Conservation (phyloP, 2,329 filamentous ascomycete genomes). For the Fusarium sp. region DNA sequence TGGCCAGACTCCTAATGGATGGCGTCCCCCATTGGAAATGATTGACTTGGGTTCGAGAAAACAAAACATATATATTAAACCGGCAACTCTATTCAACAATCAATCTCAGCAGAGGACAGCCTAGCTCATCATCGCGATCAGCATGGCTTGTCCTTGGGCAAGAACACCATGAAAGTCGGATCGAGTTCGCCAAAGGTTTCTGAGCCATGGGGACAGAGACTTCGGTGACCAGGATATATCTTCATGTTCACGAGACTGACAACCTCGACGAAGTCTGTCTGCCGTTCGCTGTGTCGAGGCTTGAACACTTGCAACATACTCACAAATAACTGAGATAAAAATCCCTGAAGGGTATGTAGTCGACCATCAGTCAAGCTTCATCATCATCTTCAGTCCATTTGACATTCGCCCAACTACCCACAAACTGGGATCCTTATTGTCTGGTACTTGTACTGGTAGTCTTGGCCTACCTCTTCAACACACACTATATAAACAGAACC, state of each 20-base stretch:
- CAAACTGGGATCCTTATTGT: too few species aligned
- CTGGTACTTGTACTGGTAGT: too few species aligned
- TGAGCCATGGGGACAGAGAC: background rate
- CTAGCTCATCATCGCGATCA: background rate
- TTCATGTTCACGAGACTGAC: background rate
- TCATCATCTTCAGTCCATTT: background rate
- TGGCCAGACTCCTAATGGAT: background rate
- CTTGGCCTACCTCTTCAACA: too few species aligned
- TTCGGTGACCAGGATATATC: background rate
- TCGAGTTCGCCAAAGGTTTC: too few species aligned
- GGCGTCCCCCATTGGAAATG: background rate
- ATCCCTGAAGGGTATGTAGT: too few species aligned
- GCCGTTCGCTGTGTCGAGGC: background rate
- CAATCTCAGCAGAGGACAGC: background rate
- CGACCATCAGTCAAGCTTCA: background rate
- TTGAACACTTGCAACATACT: background rate
- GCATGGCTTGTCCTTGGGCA: background rate
- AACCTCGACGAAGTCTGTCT: background rate
- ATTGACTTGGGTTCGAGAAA: background rate
- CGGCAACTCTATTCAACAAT: background rate
- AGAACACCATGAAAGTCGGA: too few species aligned
- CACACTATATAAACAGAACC: too few species aligned
- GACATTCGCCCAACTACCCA: too few species aligned
- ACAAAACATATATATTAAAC: too few species aligned
- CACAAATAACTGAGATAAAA: background rate